These are phyloP conservation scores for Guadua angustifolia DNA, from an alignment of 176 grass and related monocot genomes.

Conservation along the genomic window DNA sequence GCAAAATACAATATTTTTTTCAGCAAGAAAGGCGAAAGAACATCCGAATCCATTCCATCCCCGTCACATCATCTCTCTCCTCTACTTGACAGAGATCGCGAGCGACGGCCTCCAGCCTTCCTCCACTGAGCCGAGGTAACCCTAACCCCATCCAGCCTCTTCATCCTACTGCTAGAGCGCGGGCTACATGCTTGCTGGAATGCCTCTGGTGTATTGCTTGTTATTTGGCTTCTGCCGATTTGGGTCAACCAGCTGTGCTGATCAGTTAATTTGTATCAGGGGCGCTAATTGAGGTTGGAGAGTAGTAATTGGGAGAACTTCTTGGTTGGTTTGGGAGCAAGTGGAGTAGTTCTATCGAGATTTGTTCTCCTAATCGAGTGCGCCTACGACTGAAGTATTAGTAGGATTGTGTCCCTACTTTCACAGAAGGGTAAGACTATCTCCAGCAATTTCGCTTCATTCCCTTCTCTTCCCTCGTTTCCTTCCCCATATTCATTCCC, in stretches of 20 bases:
- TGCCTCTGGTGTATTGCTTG: not conserved
- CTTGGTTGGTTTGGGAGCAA: not conserved
- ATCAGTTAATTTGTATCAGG: not conserved
- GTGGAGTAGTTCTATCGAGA: too few species aligned
- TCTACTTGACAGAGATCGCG: not conserved
- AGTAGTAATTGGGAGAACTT: not conserved
- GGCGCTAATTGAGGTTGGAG: not conserved
- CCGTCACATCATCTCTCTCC: not conserved
- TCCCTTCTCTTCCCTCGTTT: too few species aligned
- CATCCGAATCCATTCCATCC: not conserved
- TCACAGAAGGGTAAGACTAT: not conserved
- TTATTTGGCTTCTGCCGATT: not conserved
- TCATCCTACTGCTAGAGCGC: not conserved
- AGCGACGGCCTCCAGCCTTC: not conserved
- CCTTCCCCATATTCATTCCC: too few species aligned
- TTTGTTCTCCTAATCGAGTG: not conserved
- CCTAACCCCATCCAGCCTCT: not conserved
- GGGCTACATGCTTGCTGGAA: not conserved
- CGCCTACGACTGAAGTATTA: not conserved
- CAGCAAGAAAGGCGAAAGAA: not conserved
- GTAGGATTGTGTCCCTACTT: not conserved
- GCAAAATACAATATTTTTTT: not conserved
- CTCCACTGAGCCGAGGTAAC: not conserved
- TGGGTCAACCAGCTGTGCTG: not conserved
- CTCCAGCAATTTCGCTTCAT: too few species aligned